Evolutionary conservation across 164 flowering plant genomes (phyloP), one percentile per base, ranked within the genome.

Genomic region (Paratinospora sagittata): DNA sequence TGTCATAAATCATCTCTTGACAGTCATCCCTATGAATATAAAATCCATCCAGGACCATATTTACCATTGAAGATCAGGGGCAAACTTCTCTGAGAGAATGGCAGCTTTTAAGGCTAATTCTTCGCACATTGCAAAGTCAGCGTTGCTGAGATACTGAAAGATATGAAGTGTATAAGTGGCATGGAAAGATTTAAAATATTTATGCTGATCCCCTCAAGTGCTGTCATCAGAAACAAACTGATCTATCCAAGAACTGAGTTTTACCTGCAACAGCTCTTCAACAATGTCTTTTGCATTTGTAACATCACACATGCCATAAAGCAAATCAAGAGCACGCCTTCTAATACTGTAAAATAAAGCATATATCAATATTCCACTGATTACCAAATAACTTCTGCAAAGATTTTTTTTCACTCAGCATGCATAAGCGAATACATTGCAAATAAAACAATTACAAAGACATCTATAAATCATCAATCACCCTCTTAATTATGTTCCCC

Each of bases 241-340:
- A n/a, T 23, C 37, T 36, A 43, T 36, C 27, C 23, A 30, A 63
- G 24, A 55, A 33, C 12, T 39, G 27, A 30, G 2, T 55, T 23
- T 49, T 81, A 96, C 99, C 99, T 96, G 99, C 83, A 96, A 79
- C 63, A 96, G 64, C 81, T 93, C 99, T 84, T 96, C 99, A 75
- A 96, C 99, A 65, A 96, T 96, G 79, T 96, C 99, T 83, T 96
- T 96, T 63, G 99, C 97, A 82, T 96, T 96, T 65, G 99, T 84
- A 76, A 96, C 90, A 81, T 96, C 99, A 78, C 99, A 96, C 99
- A 96, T 93, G 73, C 96, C 98, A 86, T 96, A 93, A 3, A 96
- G 90, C 81, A 96, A 84, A 86, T 96, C 99, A 81, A 96, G 98
- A 75, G 99, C 98, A 69, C 99, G 96, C 74, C 98, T 85, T 60